Percentiles rank a stretch among this genome's conserved stretches.
Conservation (phyloP, 106 monocot species). For the Alisma plantagoaquatica region DNA sequence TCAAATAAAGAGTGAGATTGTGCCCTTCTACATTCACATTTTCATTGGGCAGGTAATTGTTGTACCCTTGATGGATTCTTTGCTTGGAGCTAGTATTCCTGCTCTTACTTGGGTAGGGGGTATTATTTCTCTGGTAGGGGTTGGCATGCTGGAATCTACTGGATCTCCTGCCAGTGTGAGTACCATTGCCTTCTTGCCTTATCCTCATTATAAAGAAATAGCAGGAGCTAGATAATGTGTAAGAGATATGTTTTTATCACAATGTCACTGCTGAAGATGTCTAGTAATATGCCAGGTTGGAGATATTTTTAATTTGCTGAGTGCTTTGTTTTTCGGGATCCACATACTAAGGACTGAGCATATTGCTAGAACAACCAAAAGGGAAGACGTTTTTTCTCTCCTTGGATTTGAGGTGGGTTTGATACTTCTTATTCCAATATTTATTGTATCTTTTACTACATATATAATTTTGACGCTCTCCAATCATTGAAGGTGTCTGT, state of each 20-base stretch:
- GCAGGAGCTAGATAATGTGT: neutral
- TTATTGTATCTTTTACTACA: neutral
- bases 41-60: slow-evolving; percentile 77
- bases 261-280: neutral
- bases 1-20: neutral
- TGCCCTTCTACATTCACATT: neutral
- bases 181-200: slow-evolving; percentile 6
- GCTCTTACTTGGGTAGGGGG: slow-evolving; percentile 66
- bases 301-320: slow-evolving; percentile 68
- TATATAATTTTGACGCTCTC: neutral
- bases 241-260: neutral
- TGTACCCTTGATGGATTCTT: slow-evolving; percentile 73
- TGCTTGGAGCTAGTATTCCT: slow-evolving; percentile 62
- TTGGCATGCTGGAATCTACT: slow-evolving; percentile 61
- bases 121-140: slow-evolving; percentile 52
- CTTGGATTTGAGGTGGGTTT: slow-evolving; percentile 66
- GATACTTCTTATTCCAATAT: neutral
- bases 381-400: slow-evolving; percentile 46
- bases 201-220: too few relatives aligned
- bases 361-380: slow-evolving; percentile 60
- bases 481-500: slow-evolving; percentile 36
- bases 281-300: slow-evolving; percentile 36
- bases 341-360: slow-evolving; percentile 77
- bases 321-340: slow-evolving; percentile 74
- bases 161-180: slow-evolving; percentile 73